Conservation (phyloP, 2,329 filamentous ascomycete genomes). For the Arthroderma sp. region DNA sequence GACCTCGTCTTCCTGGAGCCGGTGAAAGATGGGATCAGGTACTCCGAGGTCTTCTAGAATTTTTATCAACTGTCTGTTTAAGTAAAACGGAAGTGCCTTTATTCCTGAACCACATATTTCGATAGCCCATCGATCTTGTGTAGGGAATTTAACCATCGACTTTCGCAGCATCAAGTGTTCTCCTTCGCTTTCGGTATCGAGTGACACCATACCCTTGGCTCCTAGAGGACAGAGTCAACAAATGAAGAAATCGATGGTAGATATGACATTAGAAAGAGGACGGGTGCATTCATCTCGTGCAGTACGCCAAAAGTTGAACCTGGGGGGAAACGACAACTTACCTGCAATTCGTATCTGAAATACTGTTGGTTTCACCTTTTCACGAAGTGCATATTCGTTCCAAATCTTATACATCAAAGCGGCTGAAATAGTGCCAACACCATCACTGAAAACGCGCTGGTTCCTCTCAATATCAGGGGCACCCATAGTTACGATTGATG, state of each 20-base stretch:
- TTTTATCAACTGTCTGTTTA: conserved; percentile 75
- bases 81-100: conserved; percentile 52
- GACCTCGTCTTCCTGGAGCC: conserved; percentile 52
- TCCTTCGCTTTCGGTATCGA: conserved; percentile 50
- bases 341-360: conserved; percentile 63
- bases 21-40: conserved; percentile 44
- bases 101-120: conserved; percentile 39
- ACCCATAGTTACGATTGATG: conserved; percentile 12
- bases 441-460: conserved; percentile 61
- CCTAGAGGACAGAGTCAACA: conserved; percentile 25
- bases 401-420: conserved; percentile 49
- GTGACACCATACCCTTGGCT: conserved; percentile 64
- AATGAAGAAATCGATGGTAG: neutral
- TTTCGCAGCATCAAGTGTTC: conserved; percentile 48
- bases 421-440: conserved; percentile 59
- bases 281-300: neutral
- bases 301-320: no score
- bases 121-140: conserved; percentile 31
- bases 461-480: conserved; percentile 25
- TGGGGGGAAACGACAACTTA: conserved; percentile 13
- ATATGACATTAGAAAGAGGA: neutral
- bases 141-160: conserved; percentile 74
- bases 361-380: conserved; percentile 15
- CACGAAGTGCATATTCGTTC: conserved; percentile 22
- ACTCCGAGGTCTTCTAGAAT: conserved; percentile 69